Evolutionary conservation across 768 basidiomycete genomes (phyloP), one percentile per base, ranked within the genome.

Genomic region (Crucibulum laeve): DNA sequence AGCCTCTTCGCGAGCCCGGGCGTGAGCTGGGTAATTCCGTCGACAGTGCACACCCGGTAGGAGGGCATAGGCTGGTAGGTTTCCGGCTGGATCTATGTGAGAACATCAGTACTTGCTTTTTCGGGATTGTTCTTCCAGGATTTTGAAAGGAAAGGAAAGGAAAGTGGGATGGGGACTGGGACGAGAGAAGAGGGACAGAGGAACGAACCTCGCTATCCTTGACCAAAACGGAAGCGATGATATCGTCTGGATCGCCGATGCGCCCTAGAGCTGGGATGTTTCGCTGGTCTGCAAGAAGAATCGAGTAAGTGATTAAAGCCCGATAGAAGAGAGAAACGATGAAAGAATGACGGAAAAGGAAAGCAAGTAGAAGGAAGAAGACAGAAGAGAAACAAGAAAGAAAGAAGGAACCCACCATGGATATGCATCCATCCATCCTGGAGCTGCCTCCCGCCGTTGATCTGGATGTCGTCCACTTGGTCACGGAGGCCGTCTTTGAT

Each of bases 391-490:
- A n/a, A n/a, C n/a, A n/a, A 37, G 35, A 36, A 35, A 6, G 3
- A 19, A 21, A 42, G n/a, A 8, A 21, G 2, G 24, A 17, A 34
- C 65, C 24, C 45, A 73, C 77, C 77, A 34, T 89, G 78, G 36
- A 91, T 81, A 56, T 91, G 89, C 84, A 91, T 85, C 89, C 89
- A 91, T n/a, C 89, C 89, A 15, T 77, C 61, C 47, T 76, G 77
- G 2, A 80, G 62, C 53, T 87, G 85, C 23, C 74, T 58, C 7
- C 87, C 89, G 4, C 73, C 76, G 44, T 80, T 80, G 4, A 55
- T 71, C 68, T 82, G 81, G 2, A 86, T 65, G 2, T 85, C 81
- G 51, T 91, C 89, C 1, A 73, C 65, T 7, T 70, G 72, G 35
- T 85, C 76, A 15, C 52, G 54, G 4, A 90, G 65, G 15, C 72